Percentiles rank a stretch among this genome's conserved stretches.
phyloP scores from a whole-genome alignment of 495 filamentous ascomycete genomes.

The Aspergillus cavernicola region DNA sequence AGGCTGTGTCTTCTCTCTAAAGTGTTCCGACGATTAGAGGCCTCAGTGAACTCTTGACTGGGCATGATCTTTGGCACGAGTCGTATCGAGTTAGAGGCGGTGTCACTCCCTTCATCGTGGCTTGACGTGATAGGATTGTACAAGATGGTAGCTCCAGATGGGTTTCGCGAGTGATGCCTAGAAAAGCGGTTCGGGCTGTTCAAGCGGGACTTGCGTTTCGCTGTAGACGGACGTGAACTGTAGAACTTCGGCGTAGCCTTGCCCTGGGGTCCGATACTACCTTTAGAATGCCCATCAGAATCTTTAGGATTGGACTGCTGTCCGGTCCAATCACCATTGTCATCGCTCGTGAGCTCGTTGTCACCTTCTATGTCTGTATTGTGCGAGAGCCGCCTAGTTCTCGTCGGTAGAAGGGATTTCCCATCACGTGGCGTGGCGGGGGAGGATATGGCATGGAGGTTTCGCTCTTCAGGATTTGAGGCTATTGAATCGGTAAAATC shows the following conservation, averaged over 20 bases:
- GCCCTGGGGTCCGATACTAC: constrained; percentile 12
- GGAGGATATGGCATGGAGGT: constrained; percentile 26
- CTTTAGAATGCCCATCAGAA: constrained; percentile 16
- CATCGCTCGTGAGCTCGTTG: constrained; percentile 82
- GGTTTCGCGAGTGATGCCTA: constrained; percentile 49
- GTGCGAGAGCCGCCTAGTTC: constrained; percentile 40
- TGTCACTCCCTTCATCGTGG: constrained; percentile 45
- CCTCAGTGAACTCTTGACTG: constrained; percentile 13
- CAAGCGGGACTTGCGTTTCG: constrained; percentile 34
- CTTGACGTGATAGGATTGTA: constrained; percentile 49
- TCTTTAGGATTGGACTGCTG: constrained; percentile 33
- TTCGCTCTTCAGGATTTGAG: constrained; percentile 57
- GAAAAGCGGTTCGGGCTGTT: constrained; percentile 37
- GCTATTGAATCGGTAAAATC: constrained; percentile 50
- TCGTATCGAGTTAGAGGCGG: constrained; percentile 20
- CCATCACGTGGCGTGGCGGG: constrained; percentile 29
- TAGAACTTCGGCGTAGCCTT: constrained; percentile 41
- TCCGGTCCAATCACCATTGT: constrained; percentile 52
- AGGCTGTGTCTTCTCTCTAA: constrained; percentile 23
- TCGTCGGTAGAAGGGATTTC: constrained; percentile 17
- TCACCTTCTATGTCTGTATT: constrained; percentile 82
- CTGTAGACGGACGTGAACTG: constrained; percentile 45
- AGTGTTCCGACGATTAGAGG: constrained; percentile 27
- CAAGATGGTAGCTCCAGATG: constrained; percentile 75
- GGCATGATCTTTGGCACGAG: constrained; percentile 25